Evolutionary conservation across 495 filamentous ascomycete species (phyloP), one percentile per base, ranked within the genome.

Genomic region (Podospora didyma): DNA sequence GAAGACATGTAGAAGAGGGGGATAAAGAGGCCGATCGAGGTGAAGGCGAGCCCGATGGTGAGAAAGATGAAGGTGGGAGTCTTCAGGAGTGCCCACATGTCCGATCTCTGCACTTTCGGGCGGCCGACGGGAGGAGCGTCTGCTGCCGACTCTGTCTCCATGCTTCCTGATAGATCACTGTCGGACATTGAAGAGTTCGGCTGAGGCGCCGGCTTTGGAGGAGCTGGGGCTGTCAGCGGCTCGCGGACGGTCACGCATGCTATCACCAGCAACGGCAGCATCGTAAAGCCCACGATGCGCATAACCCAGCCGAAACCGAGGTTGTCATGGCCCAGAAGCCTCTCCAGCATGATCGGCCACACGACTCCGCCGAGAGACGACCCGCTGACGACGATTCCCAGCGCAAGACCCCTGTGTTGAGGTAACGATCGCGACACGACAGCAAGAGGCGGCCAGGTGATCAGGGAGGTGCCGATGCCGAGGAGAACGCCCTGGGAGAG

Each of bases 261-360:
- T 14, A 81, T 49, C 3, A 57, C 49, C 10, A 80, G 49, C 21
- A 81, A 37, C 10, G 73, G 69, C 7, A 82, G 41, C 54, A 79
- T 73, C 17, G 79, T 66, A 63, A 85, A 83, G n/a, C 74, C 82
- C 11, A 79, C 62, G 19, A 79, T 72, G 12, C 82, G 73, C 35
- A 83, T 74, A 0, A 75, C 65, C 83, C 81, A 85, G 19, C 69
- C 77, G 55, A 82, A 86, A 2, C 76, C 71, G 3, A 85, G 50
- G 7, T 56, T 58, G 28, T 47, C 28, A 21, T 68, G 51, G 21
- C 71, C 53, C 53, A 75, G 65, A 20, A 69, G 62, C 7, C 60
- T 58, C 2, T 59, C 63, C 9, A 71, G 59, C 60, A 64, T 73
- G 51, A 73, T 70, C 42, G 66, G 71, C 56, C 83, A 73, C n/a